phyloP scores from a whole-genome alignment of 192 early-diverging fungal species.

The Pilobolus umbonatus region DNA sequence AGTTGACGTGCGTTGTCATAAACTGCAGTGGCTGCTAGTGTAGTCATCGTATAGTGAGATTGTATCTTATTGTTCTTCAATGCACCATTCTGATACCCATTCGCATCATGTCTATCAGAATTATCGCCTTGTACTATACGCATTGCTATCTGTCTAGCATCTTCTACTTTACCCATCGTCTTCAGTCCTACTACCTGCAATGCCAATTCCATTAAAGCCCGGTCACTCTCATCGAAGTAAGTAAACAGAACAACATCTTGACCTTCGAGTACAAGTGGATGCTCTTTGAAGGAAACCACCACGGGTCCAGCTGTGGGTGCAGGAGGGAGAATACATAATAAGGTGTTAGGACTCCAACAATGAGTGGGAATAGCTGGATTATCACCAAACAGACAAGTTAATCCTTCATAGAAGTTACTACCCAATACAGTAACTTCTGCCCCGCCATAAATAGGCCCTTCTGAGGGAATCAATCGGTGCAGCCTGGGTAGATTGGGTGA shows the following conservation, averaged over 20 bases:
- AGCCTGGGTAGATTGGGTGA: slow-evolving; percentile 16
- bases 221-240: slow-evolving; percentile 66
- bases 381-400: slow-evolving; percentile 73
- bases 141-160: slow-evolving; percentile 61
- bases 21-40: slow-evolving; percentile 21
- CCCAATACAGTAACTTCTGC: slow-evolving; percentile 72
- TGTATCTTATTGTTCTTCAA: slow-evolving; percentile 27
- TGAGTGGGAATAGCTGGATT: slow-evolving; percentile 58
- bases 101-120: background rate
- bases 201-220: slow-evolving; percentile 75
- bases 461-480: slow-evolving; percentile 63
- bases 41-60: slow-evolving; percentile 33
- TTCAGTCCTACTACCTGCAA: slow-evolving; percentile 74
- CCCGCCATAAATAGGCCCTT: slow-evolving; percentile 78
- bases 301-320: slow-evolving; percentile 61
- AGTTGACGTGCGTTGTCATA: slow-evolving; percentile 16
- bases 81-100: background rate
- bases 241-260: slow-evolving; percentile 42
- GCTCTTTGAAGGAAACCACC: slow-evolving; percentile 41
- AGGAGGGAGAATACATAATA: slow-evolving; percentile 75
- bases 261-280: slow-evolving; percentile 28
- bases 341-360: slow-evolving; percentile 63
- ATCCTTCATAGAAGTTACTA: slow-evolving; percentile 62
- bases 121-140: slow-evolving; percentile 42
- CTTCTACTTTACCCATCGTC: slow-evolving; percentile 61